These are phyloP conservation scores for Aeschynomene evenia DNA, from an alignment of 306 rosid genomes.

Conservation along the genomic window DNA sequence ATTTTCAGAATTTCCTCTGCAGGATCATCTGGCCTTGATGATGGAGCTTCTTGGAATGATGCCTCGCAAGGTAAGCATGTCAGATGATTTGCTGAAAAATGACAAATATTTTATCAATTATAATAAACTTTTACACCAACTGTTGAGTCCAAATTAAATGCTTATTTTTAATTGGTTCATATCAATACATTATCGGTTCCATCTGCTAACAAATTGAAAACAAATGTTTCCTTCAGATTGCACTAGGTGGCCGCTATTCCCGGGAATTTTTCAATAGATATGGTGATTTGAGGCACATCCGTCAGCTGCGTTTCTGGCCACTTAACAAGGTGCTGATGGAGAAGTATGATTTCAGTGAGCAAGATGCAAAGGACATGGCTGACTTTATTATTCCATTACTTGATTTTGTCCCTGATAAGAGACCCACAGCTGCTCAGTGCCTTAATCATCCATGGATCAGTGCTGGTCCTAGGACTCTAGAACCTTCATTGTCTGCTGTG, in stretches of 20 bases:
- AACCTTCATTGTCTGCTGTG: conserved; percentile 44
- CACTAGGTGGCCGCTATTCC: conserved; percentile 94
- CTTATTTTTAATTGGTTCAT: conserved; percentile 9
- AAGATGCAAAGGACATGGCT: conserved; percentile 71
- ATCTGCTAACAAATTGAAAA: neutral
- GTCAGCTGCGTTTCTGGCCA: conserved; percentile 93
- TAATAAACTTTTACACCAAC: neutral
- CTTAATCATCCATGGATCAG: conserved; percentile 87
- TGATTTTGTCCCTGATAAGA: conserved; percentile 88
- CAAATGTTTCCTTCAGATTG: conserved; percentile 59
- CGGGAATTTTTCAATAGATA: conserved; percentile 89
- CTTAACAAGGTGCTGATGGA: conserved; percentile 74
- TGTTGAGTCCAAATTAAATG: neutral
- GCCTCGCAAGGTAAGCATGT: conserved; percentile 86
- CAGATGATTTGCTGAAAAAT: neutral
- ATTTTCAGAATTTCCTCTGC: conserved; percentile 34
- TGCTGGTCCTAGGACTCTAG: conserved; percentile 62
- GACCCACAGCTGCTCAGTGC: conserved; percentile 90
- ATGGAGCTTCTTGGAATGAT: conserved; percentile 99
- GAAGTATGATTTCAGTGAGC: conserved; percentile 87
- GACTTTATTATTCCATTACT: conserved; percentile 80
- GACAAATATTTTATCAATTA: too few species aligned
- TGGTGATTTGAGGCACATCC: conserved; percentile 93
- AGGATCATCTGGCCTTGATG: conserved; percentile 98
- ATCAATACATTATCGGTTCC: neutral